phyloP scores from a whole-genome alignment of 2,329 filamentous ascomycete species.

The Colletotrichum costaricense region DNA sequence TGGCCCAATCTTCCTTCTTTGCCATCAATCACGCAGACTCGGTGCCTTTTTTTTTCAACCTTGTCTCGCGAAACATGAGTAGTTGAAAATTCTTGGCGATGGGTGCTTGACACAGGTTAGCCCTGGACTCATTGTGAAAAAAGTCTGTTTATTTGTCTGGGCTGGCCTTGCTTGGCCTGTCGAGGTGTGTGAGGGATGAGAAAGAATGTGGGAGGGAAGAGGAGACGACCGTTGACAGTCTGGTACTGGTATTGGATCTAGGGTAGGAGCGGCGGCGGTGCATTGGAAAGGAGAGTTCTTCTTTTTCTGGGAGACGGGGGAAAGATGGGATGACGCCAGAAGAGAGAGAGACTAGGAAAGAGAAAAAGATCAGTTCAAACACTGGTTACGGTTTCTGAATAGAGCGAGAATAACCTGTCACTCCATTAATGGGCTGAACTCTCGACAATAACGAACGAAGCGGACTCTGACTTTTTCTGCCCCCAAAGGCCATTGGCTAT shows the following conservation, averaged over 20 bases:
- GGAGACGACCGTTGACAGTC: neutral
- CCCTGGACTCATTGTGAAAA: neutral
- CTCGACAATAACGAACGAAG: neutral
- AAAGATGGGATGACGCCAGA: conserved; percentile 20
- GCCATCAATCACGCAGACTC: neutral
- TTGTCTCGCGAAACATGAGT: neutral
- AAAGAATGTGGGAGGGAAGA: neutral
- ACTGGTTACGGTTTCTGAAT: conserved; percentile 2
- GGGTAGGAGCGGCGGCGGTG: neutral
- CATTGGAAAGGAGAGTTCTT: neutral
- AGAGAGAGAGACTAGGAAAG: neutral
- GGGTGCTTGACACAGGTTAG: neutral
- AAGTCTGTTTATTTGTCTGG: neutral
- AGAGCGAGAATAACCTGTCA: neutral
- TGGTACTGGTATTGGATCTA: neutral
- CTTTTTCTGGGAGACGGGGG: neutral
- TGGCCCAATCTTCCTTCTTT: neutral
- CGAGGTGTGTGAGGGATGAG: too few species aligned
- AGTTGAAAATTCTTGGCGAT: neutral
- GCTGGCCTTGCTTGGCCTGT: conserved; percentile 9
- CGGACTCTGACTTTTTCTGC: neutral
- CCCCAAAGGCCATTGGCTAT: conserved; percentile 6
- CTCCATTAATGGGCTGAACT: conserved; percentile 13
- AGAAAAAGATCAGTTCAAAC: conserved; percentile 20
- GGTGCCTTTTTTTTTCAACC: neutral